phyloP scores from a whole-genome alignment of 306 rosid genomes.

The Castanopsis chinensis region DNA sequence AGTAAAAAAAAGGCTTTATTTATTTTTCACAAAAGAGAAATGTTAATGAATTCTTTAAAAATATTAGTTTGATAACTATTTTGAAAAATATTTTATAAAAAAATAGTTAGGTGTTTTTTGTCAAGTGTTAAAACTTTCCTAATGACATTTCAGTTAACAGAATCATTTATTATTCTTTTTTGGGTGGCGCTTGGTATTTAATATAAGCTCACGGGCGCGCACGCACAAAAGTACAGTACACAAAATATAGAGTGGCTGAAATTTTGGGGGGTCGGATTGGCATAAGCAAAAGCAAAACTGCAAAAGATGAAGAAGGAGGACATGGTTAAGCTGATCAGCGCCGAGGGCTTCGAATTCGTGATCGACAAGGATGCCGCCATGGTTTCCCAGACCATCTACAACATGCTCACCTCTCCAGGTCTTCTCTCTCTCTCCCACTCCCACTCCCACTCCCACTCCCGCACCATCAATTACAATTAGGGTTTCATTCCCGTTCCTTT shows the following conservation, averaged over 20 bases:
- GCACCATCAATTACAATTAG: conserved; percentile 1
- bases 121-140: no score
- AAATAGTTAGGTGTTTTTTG: no score
- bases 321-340: conserved; percentile 75
- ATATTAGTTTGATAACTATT: no score
- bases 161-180: no score
- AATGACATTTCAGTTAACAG: no score
- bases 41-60: rapidly evolving
- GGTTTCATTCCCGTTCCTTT: conserved; percentile 6
- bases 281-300: no score
- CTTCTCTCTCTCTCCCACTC: not conserved
- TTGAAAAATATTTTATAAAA: no score
- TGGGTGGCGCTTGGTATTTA: no score
- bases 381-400: conserved; percentile 97
- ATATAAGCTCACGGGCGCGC: not conserved
- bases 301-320: conserved; percentile 76
- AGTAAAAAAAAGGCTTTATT: no score
- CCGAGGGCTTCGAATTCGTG: conserved; percentile 91
- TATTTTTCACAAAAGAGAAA: no score
- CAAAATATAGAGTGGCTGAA: not conserved
- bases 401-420: conserved; percentile 99
- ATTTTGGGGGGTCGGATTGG: not conserved
- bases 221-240: not conserved
- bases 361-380: conserved; percentile 94
- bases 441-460: not conserved